Evolutionary conservation across 2,329 filamentous ascomycete species (phyloP), one percentile per base, ranked within the genome.

Genomic region (Penicillium fuscoglaucum): DNA sequence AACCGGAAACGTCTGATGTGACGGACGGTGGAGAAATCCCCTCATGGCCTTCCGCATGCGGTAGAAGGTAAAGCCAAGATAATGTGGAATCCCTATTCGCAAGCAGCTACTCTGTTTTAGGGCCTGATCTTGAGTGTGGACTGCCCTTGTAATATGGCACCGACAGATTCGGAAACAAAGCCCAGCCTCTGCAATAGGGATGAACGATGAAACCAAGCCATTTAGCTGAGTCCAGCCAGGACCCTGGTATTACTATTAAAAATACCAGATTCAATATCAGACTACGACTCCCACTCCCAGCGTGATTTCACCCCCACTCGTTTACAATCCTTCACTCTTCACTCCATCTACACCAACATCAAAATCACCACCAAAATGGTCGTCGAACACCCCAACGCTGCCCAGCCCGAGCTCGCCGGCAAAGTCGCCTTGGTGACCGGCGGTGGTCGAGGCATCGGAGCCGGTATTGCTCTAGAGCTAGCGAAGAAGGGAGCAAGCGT

Each of bases 391-490:
- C 50, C 60, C 46, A 61, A 60, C 21, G 33, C 39, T 47, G n/a
- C 50, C 24, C 52, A 59, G 8, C 47, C 13, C n/a, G 66, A 68
- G 60, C 66, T 70, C 46, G 63, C 68, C 60, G 73, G 73, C 58
- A 77, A 76, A 64, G 74, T 78, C 40, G 72, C 72, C 52, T 65
- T 74, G 2, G 70, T 74, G 13, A 74, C 72, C 4, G 72, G 72
- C 6, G 68, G 67, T 31, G 74, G 74, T 28, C 76, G 76, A 41
- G 76, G 76, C 31, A 78, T 78, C 61, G 76, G 76, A 29, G 69
- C 72, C 13, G 76, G 74, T n/a, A 78, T 76, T 29, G 75, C 74
- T 4, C 63, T 76, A 28, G 76, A 77, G 63, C 69, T 78, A 15
- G 76, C 72, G 17, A 72, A 72, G 57, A 70, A 72, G 52, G 76